These are phyloP conservation scores for Farysia itapuensis DNA, from an alignment of 1,284 basidiomycete genomes.

Conservation along the genomic window DNA sequence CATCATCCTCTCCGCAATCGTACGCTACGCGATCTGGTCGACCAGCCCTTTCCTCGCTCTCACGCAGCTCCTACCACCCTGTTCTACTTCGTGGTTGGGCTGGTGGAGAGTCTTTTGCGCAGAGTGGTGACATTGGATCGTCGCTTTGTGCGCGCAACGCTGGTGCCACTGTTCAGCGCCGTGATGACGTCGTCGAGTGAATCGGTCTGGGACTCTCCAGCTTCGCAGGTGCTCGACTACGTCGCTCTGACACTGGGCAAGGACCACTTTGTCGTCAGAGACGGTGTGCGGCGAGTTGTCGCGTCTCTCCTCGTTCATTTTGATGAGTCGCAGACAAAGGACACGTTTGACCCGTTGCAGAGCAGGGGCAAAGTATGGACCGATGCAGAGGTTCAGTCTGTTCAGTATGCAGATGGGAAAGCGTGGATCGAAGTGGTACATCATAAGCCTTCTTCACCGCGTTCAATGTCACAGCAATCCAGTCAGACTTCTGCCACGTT, in stretches of 20 bases:
- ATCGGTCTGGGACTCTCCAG: slow-evolving; percentile 38
- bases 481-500: not conserved
- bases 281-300: slow-evolving; percentile 52
- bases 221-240: slow-evolving; percentile 54
- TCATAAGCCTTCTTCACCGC: not conserved
- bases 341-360: not conserved
- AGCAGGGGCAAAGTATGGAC: slow-evolving; percentile 11
- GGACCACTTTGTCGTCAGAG: slow-evolving; percentile 50
- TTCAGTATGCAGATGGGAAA: slow-evolving; percentile 1
- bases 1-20: slow-evolving; percentile 21
- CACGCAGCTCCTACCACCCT: not conserved
- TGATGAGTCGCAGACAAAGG: not conserved
- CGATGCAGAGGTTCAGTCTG: slow-evolving; percentile 5
- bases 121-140: slow-evolving; percentile 5
- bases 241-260: slow-evolving; percentile 49
- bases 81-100: not conserved
- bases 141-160: slow-evolving; percentile 32
- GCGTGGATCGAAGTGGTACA: slow-evolving; percentile 13
- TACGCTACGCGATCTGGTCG: slow-evolving; percentile 22
- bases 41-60: slow-evolving; percentile 6
- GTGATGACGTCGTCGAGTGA: slow-evolving; percentile 45
- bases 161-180: slow-evolving; percentile 48
- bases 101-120: slow-evolving; percentile 13
- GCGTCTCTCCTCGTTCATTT: slow-evolving; percentile 25
- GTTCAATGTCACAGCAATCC: not conserved